Percentiles rank a stretch among this genome's conserved stretches.
These are phyloP conservation scores for Phoma sp. DNA, from an alignment of 2,329 filamentous ascomycete genomes.

Conservation along the genomic window DNA sequence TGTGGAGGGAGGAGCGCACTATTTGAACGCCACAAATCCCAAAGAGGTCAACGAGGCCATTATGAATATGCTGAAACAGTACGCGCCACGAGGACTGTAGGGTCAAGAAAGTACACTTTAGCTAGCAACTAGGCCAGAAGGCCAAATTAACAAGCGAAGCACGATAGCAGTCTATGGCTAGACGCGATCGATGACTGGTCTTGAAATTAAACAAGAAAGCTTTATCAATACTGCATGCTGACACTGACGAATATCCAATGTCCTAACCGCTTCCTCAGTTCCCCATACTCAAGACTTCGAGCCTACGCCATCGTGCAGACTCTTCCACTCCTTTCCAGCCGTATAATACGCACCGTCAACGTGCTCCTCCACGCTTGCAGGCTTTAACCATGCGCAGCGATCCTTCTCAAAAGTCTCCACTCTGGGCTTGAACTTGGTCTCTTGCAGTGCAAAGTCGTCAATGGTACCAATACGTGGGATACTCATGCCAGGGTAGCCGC, in stretches of 20 bases:
- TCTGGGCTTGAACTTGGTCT: constrained; percentile 62
- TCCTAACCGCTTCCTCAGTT: neutral
- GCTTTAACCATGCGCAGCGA: constrained; percentile 56
- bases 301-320: constrained; percentile 14
- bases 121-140: no score
- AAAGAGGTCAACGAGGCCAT: constrained; percentile 14
- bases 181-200: no score
- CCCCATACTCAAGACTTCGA: neutral
- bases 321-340: constrained; percentile 19
- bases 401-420: constrained; percentile 61
- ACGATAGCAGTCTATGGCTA: no score
- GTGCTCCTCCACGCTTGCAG: constrained; percentile 16
- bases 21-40: constrained; percentile 17
- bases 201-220: no score
- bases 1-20: constrained; percentile 18
- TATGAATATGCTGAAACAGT: constrained; percentile 13
- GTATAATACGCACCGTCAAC: constrained; percentile 19
- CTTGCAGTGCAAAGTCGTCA: constrained; percentile 64
- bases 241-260: no score
- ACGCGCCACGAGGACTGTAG: neutral
- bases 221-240: no score
- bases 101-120: no score
- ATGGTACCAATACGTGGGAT: constrained; percentile 65
- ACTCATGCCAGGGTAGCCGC: constrained; percentile 53
- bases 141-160: no score